Conservation (phyloP, 345 rosid genomes). For the Hypericum perforatum region DNA sequence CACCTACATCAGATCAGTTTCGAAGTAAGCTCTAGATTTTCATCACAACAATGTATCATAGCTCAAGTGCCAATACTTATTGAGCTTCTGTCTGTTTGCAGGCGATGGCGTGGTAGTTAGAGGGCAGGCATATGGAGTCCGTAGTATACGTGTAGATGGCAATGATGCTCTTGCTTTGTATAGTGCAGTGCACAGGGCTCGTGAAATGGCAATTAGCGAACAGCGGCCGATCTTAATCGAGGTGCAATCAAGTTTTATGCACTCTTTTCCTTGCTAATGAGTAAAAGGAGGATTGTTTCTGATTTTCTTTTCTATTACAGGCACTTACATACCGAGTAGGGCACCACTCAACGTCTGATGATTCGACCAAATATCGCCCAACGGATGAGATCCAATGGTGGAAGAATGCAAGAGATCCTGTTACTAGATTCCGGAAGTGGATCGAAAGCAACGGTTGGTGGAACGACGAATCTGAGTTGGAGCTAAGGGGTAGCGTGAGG, state of each 20-base stretch:
- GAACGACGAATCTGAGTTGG: constrained; percentile 46
- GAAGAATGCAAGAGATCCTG: constrained; percentile 49
- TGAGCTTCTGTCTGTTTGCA: constrained; percentile 15
- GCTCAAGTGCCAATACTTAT: background rate
- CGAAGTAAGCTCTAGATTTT: constrained; percentile 40
- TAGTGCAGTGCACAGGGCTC: constrained; percentile 63
- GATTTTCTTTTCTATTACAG: constrained; percentile 22
- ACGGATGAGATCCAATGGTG: constrained; percentile 64
- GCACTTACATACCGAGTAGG: constrained; percentile 84
- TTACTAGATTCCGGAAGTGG: constrained; percentile 64
- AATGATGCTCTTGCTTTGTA: constrained; percentile 86
- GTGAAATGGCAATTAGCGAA: constrained; percentile 59
- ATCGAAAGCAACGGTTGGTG: constrained; percentile 70
- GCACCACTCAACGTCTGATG: constrained; percentile 93
- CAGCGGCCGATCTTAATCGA: constrained; percentile 74
- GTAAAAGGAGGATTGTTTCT: constrained; percentile 1
- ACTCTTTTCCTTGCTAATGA: background rate
- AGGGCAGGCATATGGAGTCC: constrained; percentile 79
- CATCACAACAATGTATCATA: background rate
- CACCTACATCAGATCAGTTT: constrained; percentile 71
- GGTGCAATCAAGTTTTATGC: constrained; percentile 24
- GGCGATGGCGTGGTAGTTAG: constrained; percentile 81
- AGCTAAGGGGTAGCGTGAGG: constrained; percentile 47
- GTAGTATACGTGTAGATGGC: constrained; percentile 85
- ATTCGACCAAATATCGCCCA: constrained; percentile 80